Evolutionary conservation across 371 early-diverging fungal genomes (phyloP), one percentile per base, ranked within the genome.

Genomic region (Lichtheimia hyalospora): DNA sequence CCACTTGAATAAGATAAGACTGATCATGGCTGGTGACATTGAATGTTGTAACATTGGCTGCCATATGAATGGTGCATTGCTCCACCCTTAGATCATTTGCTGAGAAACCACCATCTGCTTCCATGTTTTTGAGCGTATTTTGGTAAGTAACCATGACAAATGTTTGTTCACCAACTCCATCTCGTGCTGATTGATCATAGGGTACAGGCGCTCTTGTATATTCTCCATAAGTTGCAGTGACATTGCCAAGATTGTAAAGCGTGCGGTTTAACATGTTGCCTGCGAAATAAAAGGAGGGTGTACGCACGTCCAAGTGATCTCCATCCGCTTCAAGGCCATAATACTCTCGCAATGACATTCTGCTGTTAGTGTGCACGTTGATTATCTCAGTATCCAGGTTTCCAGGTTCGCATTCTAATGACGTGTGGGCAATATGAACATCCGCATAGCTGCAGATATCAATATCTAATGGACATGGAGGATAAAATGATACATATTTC

Each of bases 201-300:
- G 52, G 8, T n/a, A 24, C 14, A 23, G 67, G 66, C 8, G n/a
- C 2, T 34, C 34, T 2, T 1, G 5, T 34, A 34, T 8, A 10
- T 8, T 5, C 5, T 8, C 5, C 10, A 10, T 34, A 2, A 10
- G 34, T 0, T n/a, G 40, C 25, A 0, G 56, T 66, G 27, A 55
- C 60, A 20, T 61, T 53, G 12, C 39, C n/a, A 12, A 72, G 40
- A 28, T 72, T 67, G 51, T 54, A 60, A 24, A 46, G 52, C 1
- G 73, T 72, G 2, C 73, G 61, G 6, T 52, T 49, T 1, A 51
- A 24, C 69, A 72, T 72, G 24, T 61, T 64, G 6, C 52, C 60
- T 3, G 73, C 51, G 42, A 57, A 72, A 28, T 62, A 57, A 4
- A 64, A 34, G 1, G 34, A 34, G 10, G 34, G 34, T 34, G 34